Evolutionary conservation across 768 basidiomycete genomes (phyloP), one percentile per base, ranked within the genome.

Genomic region (Lentinus brumalis): DNA sequence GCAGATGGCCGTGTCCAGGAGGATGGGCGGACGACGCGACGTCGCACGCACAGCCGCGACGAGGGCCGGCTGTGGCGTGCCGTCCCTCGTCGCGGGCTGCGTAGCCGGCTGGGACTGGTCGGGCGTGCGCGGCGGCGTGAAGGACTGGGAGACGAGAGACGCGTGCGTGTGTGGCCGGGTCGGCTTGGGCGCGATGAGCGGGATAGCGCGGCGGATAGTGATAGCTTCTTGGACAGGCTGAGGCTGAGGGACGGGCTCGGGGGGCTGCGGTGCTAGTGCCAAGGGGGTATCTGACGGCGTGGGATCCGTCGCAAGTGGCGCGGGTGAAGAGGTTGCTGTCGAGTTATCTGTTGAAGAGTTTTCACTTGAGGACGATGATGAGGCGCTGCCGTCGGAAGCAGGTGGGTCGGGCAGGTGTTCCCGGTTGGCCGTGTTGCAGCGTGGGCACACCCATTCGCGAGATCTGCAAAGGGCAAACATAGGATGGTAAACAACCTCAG

Each of bases 401-500:
- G 76, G 67, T 12, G 86, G 87, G 74, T 93, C 89, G 12, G 91
- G 92, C 53, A 95, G 83, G 51, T 86, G 78, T 45, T 84, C 82
- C 53, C 86, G 62, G 78, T 94, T 94, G 35, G 82, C 71, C 65
- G 83, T 79, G 49, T 86, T 76, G 71, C 92, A 94, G 53, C 83
- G 84, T 8, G 91, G 86, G 65, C 92, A 95, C 41, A 77, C 75
- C 92, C 93, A 94, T 61, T 86, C 83, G 59, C 89, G 82, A 38
- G 92, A 95, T 67, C 92, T 94, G 57, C 44, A 57, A n/a, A 49
- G n/a, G 15, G 59, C 12, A 35, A n/a, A 29, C 30, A 31, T 18
- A 39, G 11, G 11, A 55, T 1, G 21, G 41, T 14, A 16, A 53
- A 21, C 21, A 35, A 21, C 47, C 26, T 4, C 18, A 8, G 29